Conservation (phyloP, 2,329 filamentous ascomycete species). For the Tricladium varicosporioides region DNA sequence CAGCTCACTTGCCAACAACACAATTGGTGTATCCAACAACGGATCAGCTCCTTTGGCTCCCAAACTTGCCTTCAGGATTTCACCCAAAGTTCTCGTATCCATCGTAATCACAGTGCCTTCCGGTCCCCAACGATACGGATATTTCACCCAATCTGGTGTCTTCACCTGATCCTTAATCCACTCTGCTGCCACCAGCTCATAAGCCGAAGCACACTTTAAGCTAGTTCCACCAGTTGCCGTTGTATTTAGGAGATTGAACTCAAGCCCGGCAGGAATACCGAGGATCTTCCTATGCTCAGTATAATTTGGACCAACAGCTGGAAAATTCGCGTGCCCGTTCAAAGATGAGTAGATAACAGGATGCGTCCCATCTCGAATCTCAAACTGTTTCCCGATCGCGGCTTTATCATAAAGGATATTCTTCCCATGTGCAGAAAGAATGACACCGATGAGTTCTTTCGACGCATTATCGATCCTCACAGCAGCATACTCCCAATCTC, state of each 20-base stretch:
- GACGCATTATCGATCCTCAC: constrained; percentile 22
- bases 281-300: constrained; percentile 19
- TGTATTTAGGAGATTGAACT: constrained; percentile 22
- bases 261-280: constrained; percentile 19
- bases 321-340: constrained; percentile 27
- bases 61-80: constrained; percentile 19
- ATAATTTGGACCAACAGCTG: constrained; percentile 17
- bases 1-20: constrained; percentile 18
- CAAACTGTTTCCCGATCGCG: constrained; percentile 12
- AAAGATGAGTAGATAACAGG: constrained; percentile 22
- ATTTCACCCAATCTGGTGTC: constrained; percentile 21
- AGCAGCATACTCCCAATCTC: constrained; percentile 24
- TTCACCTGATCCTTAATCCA: constrained; percentile 21
- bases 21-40: constrained; percentile 17
- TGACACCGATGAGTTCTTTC: constrained; percentile 22
- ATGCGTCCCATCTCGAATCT: constrained; percentile 17
- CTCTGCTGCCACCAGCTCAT: constrained; percentile 20
- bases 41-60: constrained; percentile 8
- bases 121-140: constrained; percentile 26
- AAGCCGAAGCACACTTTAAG: constrained; percentile 12
- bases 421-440: constrained; percentile 20
- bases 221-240: constrained; percentile 17
- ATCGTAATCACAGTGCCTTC: constrained; percentile 24
- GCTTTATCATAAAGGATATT: constrained; percentile 18
- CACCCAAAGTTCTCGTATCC: constrained; percentile 17